A percentile compares a stretch with the other conserved stretches of the same genome.
Evolutionary conservation across 176 grass and related monocot species (phyloP).

Genomic region (Eleusine indica): DNA sequence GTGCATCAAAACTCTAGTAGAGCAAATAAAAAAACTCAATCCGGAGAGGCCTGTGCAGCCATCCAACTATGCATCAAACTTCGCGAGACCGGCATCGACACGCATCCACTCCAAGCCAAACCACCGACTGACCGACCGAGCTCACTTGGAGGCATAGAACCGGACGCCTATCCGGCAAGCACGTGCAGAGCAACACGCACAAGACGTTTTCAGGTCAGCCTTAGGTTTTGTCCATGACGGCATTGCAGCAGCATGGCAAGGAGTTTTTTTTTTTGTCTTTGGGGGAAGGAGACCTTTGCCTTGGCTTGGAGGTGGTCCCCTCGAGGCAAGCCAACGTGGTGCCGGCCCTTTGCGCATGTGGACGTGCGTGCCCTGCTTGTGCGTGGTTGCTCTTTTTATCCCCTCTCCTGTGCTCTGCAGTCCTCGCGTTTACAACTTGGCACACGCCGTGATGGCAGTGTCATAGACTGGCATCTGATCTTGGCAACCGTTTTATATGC

Average conservation of each 20-base stretch:
- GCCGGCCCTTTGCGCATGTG: conserved; percentile 16
- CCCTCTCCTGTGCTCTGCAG: neutral
- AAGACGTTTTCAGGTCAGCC: neutral
- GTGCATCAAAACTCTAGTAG: neutral
- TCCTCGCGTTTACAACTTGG: conserved; percentile 13
- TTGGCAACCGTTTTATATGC: neutral
- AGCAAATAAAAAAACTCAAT: too few relatives aligned
- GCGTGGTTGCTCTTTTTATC: too few relatives aligned
- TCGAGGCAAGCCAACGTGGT: neutral
- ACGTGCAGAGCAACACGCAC: neutral
- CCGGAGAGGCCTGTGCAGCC: too few relatives aligned
- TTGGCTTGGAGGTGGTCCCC: neutral
- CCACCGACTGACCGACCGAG: neutral
- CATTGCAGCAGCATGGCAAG: neutral
- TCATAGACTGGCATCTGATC: conserved; percentile 23
- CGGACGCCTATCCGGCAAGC: neutral
- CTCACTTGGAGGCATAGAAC: neutral
- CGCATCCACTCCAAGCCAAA: neutral
- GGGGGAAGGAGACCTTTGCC: neutral
- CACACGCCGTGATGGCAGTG: neutral
- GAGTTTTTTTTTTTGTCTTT: neutral
- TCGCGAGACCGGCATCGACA: neutral
- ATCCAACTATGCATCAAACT: too few relatives aligned
- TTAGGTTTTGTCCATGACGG: conserved; percentile 16
- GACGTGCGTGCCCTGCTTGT: neutral